Evolutionary conservation across 805 yeast species (phyloP).

Genomic region (Starmerella vitae): DNA sequence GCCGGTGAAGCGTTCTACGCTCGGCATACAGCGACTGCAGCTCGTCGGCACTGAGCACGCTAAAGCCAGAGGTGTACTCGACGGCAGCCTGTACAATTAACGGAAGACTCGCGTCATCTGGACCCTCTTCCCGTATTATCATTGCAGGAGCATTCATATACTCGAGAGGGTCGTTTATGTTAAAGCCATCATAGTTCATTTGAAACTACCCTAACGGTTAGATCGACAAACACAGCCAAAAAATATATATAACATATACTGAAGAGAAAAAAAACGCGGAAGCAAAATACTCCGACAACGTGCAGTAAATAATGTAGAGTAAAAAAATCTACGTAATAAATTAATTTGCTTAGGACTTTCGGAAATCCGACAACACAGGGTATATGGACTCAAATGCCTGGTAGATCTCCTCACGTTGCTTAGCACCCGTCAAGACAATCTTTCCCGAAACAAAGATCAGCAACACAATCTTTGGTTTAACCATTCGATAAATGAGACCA

Average conservation of each 20-base stretch:
- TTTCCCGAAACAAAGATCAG: constrained; percentile 94
- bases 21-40: constrained; percentile 15
- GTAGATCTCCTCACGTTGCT: constrained; percentile 95
- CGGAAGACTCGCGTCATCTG: constrained; percentile 4
- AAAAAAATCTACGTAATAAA: too few species aligned
- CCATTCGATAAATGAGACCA: constrained; percentile 98
- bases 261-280: too few species aligned
- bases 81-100: constrained; percentile 18
- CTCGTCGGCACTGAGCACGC: constrained; percentile 16
- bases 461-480: constrained; percentile 91
- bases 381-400: constrained; percentile 97
- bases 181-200: constrained; percentile 17
- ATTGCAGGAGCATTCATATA: constrained; percentile 23
- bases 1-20: constrained; percentile 9
- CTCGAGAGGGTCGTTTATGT: constrained; percentile 17
- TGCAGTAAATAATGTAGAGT: too few species aligned
- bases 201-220: too few species aligned
- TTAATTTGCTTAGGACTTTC: constrained; percentile 59
- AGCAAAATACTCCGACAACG: too few species aligned
- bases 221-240: background rate
- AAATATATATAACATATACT: too few species aligned
- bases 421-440: constrained; percentile 96
- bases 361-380: constrained; percentile 95
- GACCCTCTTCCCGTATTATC: constrained; percentile 9
- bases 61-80: constrained; percentile 12